Base-by-base conservation (phyloP, 495 filamentous ascomycete species). In the Astrothelium macrocarpum region DNA sequence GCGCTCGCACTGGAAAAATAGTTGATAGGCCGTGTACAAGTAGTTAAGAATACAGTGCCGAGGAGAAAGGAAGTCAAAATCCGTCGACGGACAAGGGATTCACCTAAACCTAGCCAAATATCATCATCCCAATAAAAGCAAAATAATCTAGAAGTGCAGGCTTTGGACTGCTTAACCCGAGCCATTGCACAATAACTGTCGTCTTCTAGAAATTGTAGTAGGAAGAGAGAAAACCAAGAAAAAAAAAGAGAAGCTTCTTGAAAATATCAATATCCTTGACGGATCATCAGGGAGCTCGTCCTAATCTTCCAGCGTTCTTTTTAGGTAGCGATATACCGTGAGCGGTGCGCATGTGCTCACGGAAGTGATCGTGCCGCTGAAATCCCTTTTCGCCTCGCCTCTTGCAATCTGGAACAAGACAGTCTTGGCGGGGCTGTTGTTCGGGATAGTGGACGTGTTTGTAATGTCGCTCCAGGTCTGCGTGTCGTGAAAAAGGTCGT, bases 281-380 rank as follows among this genome's bases (percentile, higher is more conserved):
- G 26, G 49, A 28, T 9, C 49, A 28, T 56, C 49, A 5, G 9
- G 49, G 25, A 56, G 49, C 25, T 56, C 49, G 20, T 25, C 49
- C 5, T 5, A 14, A 5, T 14, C 14, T 39, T 39, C 53, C 43
- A 31, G 11, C 26, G 7, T 45, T 45, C 31, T 43, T 18, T 59
- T 65, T 63, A 10, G 53, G 43, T 20, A 64, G 58, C 2, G 60
- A 60, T 9, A 39, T 26, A 32, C 63, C 59, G 39, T 70, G 68
- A 28, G 62, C 59, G 23, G 59, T 61, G 20, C 68, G 49, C 45
- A 63, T 7, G 46, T 70, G 68, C 32, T 70, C 68, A n/a, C 64
- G 20, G 66, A 68, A 63, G 61, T 70, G 67, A 28, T 70, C 68
- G 28, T 61, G 53, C 29, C 68, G 25, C 45, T 61, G 36, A 45